Evolutionary conservation across 495 filamentous ascomycete genomes (phyloP).

Genomic region (Aspergillus olivimuriae): DNA sequence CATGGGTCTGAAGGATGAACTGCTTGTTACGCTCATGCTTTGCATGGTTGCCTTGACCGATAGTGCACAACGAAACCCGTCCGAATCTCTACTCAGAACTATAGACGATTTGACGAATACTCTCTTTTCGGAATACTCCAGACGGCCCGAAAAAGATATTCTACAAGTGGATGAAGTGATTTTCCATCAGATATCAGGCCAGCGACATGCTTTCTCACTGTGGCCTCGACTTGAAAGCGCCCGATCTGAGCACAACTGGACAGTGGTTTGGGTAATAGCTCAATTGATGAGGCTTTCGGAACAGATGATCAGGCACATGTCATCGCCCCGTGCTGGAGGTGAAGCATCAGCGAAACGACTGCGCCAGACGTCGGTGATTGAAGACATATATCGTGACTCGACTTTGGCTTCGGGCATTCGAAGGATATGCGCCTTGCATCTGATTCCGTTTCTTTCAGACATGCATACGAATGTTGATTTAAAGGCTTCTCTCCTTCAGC

Average conservation of each 20-base stretch:
- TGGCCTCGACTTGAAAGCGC: conserved; percentile 35
- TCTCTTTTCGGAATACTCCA: conserved; percentile 66
- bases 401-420: conserved; percentile 45
- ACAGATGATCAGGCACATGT: conserved; percentile 9
- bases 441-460: conserved; percentile 65
- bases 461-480: conserved; percentile 31
- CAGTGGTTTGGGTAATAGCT: conserved; percentile 37
- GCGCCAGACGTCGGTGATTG: conserved; percentile 49
- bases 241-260: conserved; percentile 45
- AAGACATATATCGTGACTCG: conserved; percentile 58
- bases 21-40: conserved; percentile 65
- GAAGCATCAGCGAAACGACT: conserved; percentile 50
- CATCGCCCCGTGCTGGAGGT: conserved; percentile 8
- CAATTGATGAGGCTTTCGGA: conserved; percentile 28
- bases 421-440: conserved; percentile 65
- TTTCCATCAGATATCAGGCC: conserved; percentile 36
- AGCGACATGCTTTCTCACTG: conserved; percentile 17
- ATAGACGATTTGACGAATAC: conserved; percentile 53
- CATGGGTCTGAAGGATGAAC: conserved; percentile 57
- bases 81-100: conserved; percentile 20
- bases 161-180: conserved; percentile 69
- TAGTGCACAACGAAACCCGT: conserved; percentile 18
- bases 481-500: conserved; percentile 39
- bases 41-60: conserved; percentile 34
- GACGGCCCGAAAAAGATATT: conserved; percentile 61